Base-by-base conservation (phyloP, 768 basidiomycete species). In the Kwoniella heveanensis region DNA sequence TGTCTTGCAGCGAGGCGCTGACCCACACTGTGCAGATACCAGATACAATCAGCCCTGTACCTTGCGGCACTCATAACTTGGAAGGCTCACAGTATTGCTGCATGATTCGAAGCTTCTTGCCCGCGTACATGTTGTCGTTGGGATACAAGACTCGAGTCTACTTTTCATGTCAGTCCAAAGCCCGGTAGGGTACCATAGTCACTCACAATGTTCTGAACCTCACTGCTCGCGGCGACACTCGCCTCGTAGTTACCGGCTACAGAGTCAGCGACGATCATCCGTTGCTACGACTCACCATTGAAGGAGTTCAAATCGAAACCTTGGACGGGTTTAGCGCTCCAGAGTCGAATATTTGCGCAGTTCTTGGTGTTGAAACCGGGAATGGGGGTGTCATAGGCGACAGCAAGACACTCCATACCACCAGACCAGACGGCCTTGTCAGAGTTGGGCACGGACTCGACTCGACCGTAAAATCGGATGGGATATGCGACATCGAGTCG, bases 331-430 rank as follows among this genome's bases (percentile, higher is more conserved):
- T 91, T 58, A 87, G 79, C 76, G 13, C 59, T 73, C 83, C 83
- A 84, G 4, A 84, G 69, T 26, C 83, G 83, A 70, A 97, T 82
- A 80, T 96, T 97, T 83, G 95, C 94, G 54, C 91, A 92, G 66
- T 88, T 92, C 80, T 71, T 76, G 50, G 71, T 73, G 9, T 51
- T 64, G 53, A 60, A 73, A 24, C 74, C 74, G 25, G 70, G 67
- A 69, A 98, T 90, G 83, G 95, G 95, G 21, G 91, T 88, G 77
- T 97, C 95, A 76, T 95, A 94, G 0, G 94, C 95, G 48, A 93
- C 85, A 0, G 95, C 95, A 27, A 95, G 78, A 29, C 96, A 92
- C 80, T 96, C 92, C 81, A 94, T 90, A 0, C 95, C 95, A 8
- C 94, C 95, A 21, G 86, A 85, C 82, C 81, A 83, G 30, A 74